These are phyloP conservation scores for Alternaria sp. DNA, from an alignment of 2,329 filamentous ascomycete species.

Conservation along the genomic window DNA sequence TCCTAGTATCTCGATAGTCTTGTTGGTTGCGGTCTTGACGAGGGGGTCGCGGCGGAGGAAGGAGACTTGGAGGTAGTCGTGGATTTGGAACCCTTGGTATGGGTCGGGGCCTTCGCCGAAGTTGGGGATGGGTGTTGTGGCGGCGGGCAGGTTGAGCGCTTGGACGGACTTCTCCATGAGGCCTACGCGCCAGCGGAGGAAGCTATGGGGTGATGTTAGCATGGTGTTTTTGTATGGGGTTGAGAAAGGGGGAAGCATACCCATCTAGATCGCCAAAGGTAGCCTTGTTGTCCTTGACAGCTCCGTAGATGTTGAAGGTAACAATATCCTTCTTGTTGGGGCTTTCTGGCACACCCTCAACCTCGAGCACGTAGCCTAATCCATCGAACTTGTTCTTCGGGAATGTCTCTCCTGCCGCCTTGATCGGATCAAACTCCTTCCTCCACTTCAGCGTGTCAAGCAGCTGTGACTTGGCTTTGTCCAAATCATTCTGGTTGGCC, in stretches of 20 bases:
- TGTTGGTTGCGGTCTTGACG: conserved; percentile 76
- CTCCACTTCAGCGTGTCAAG: conserved; percentile 82
- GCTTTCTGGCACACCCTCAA: conserved; percentile 62
- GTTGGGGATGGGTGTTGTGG: conserved; percentile 74
- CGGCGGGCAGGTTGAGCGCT: conserved; percentile 72
- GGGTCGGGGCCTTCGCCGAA: conserved; percentile 71
- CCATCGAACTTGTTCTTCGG: conserved; percentile 74
- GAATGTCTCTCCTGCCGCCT: conserved; percentile 67
- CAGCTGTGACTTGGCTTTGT: conserved; percentile 79
- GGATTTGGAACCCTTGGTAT: conserved; percentile 90
- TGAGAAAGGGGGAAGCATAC: conserved; percentile 55
- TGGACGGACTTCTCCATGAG: conserved; percentile 87
- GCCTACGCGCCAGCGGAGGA: conserved; percentile 86
- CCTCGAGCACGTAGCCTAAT: conserved; percentile 80
- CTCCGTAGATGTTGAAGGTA: conserved; percentile 93
- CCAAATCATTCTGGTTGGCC: conserved; percentile 79
- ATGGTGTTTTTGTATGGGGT: neutral
- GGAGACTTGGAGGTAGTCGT: conserved; percentile 88
- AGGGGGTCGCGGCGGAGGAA: conserved; percentile 82
- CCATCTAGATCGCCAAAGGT: conserved; percentile 84
- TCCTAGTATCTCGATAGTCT: conserved; percentile 82
- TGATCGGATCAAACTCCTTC: conserved; percentile 73
- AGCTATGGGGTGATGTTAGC: conserved; percentile 60
- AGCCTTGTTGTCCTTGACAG: conserved; percentile 77
- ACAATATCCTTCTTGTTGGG: conserved; percentile 68